These are phyloP conservation scores for Cyclotella cryptica DNA, from an alignment of 108 stramenopile species.

Conservation along the genomic window DNA sequence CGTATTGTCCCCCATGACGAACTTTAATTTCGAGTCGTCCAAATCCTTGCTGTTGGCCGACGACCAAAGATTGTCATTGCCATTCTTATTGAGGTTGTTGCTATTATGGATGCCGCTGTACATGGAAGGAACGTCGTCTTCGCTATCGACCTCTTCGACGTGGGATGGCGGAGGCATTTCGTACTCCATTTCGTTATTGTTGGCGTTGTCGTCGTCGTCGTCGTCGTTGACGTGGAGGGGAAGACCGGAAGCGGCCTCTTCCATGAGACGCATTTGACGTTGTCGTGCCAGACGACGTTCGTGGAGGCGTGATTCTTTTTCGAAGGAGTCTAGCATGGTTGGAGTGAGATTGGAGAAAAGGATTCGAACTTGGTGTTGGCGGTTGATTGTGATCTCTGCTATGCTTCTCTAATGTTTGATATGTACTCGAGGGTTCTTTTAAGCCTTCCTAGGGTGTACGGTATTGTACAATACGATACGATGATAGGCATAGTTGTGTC, in stretches of 20 bases:
- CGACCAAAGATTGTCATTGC: neutral
- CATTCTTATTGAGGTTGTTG: neutral
- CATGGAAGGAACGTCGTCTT: slow-evolving; percentile 3
- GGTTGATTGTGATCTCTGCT: no score
- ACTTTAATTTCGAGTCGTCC: slow-evolving; percentile 21
- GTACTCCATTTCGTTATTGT: slow-evolving; percentile 21
- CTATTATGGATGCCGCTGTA: neutral
- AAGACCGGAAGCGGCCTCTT: slow-evolving; percentile 50
- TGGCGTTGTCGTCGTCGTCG: slow-evolving; percentile 20
- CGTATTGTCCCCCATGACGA: slow-evolving; percentile 15
- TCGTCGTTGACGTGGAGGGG: slow-evolving; percentile 7
- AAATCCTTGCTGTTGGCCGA: neutral
- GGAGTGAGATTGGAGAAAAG: no score
- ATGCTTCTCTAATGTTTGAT: no score
- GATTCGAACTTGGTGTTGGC: no score
- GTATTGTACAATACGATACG: no score
- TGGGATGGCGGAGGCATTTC: neutral
- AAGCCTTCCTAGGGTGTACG: no score
- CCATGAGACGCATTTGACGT: slow-evolving; percentile 51
- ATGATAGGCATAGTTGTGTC: no score
- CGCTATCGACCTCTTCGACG: neutral
- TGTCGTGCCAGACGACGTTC: slow-evolving; percentile 42
- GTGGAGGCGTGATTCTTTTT: slow-evolving; percentile 46
- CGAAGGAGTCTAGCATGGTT: slow-evolving; percentile 51
- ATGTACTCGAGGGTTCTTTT: no score